Evolutionary conservation across 108 stramenopile species (phyloP), one percentile per base, ranked within the genome.

Genomic region (Aureococcus anophagefferens): DNA sequence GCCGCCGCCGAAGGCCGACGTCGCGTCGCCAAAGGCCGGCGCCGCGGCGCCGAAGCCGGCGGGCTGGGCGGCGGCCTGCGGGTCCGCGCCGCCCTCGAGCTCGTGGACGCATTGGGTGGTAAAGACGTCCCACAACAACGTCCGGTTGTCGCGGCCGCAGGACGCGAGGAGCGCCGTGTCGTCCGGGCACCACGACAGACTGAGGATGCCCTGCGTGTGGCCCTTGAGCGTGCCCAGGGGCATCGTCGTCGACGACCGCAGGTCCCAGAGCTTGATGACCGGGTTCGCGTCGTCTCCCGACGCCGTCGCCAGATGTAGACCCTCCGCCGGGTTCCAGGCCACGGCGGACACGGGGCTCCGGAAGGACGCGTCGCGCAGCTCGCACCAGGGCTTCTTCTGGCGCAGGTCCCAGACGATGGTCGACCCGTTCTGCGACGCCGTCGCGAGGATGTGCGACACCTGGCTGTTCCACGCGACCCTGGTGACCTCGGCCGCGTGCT

Each of bases 351-450:
- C 84, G 46, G 91, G 79, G 29, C 68, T 40, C 68, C 75, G 65
- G 5, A 73, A 78, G 4, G 85, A 73, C 62, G 62, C 63, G 51
- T 82, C 84, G 33, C 89, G 87, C 40, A 98, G 66, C 74, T 94
- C 87, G 74, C 95, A 94, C 95, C 95, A 98, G n/a, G 94, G 88
- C 74, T 95, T 92, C 64, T 91, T 89, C 71, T 84, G 84, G 31
- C 90, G 89, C 34, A 96, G 68, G 78, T 96, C 95, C 97, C 97
- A 98, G 28, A 98, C 93, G 5, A 87, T 76, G n/a, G 89, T 89
- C 25, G 85, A 78, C 14, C 95, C 97, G 82, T 92, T 86, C 67
- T 80, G 78, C 35, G 88, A 77, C 13, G 90, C 88, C 18, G 91
- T 89, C 29, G 94, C 94, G 18, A 98, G 77, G 73, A 98, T 96